phyloP scores from a whole-genome alignment of 225 moss, liverwort and hornwort genomes.

The Climacium dendroides region DNA sequence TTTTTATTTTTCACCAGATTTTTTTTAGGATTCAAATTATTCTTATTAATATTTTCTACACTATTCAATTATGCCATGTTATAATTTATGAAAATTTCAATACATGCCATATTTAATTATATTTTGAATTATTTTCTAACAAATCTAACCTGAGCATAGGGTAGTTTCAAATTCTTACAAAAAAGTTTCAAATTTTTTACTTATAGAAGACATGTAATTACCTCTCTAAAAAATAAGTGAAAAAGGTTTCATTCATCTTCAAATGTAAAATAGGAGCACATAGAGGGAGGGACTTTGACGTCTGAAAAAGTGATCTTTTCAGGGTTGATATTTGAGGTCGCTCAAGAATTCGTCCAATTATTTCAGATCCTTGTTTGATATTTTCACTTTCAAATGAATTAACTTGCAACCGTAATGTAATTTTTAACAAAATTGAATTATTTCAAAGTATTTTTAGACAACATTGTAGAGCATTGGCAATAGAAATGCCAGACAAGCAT shows the following conservation, averaged over 20 bases:
- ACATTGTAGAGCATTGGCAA: not conserved
- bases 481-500: not conserved
- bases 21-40: no score
- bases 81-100: no score
- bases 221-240: not conserved
- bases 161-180: not conserved
- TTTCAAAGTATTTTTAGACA: not conserved
- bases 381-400: not conserved
- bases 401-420: not conserved
- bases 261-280: not conserved
- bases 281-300: not conserved
- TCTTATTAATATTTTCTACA: no score
- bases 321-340: not conserved
- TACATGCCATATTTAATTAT: no score
- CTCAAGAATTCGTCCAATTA: not conserved
- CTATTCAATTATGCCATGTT: no score
- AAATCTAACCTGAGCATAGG: no score
- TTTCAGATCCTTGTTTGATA: not conserved
- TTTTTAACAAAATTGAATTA: not conserved
- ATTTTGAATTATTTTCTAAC: no score
- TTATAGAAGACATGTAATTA: not conserved
- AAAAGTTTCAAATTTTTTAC: no score
- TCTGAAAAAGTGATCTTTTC: not conserved
- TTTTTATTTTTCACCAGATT: no score
- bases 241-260: not conserved